Conservation (phyloP, 169 alveolate species). For the Plasmodium vivax region DNA sequence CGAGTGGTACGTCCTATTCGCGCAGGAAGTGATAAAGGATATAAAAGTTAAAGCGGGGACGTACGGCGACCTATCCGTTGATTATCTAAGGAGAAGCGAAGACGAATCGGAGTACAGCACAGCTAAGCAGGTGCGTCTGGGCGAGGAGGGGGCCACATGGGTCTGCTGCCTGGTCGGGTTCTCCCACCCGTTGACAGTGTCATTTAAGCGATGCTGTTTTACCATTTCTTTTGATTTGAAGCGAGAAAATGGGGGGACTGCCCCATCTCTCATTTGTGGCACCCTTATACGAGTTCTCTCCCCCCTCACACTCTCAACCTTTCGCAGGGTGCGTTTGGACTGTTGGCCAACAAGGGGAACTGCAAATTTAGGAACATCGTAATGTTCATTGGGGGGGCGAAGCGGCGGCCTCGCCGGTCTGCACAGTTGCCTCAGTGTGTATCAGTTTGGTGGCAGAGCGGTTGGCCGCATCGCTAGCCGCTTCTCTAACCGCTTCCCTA, state of each 20-base stretch:
- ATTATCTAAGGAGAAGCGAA: conserved; percentile 34
- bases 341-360: conserved; percentile 55
- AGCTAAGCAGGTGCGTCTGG: conserved; percentile 29
- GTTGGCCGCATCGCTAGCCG: background rate
- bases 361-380: conserved; percentile 74
- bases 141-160: background rate
- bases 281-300: background rate
- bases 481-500: background rate
- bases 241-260: background rate
- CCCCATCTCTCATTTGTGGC: background rate
- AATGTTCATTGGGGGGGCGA: background rate
- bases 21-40: conserved; percentile 66
- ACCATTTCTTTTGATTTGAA: background rate
- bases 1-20: conserved; percentile 57
- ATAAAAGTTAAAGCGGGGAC: conserved; percentile 52
- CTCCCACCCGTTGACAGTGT: background rate
- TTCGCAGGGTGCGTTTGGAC: conserved; percentile 68
- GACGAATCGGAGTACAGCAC: conserved; percentile 48
- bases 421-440: background rate
- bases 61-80: conserved; percentile 66
- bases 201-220: background rate
- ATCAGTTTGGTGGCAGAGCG: too few species aligned
- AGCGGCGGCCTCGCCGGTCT: background rate
- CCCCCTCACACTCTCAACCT: background rate
- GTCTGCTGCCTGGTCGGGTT: background rate